Evolutionary conservation across 2,329 filamentous ascomycete species (phyloP).

Genomic region (Gremmenia infestans): DNA sequence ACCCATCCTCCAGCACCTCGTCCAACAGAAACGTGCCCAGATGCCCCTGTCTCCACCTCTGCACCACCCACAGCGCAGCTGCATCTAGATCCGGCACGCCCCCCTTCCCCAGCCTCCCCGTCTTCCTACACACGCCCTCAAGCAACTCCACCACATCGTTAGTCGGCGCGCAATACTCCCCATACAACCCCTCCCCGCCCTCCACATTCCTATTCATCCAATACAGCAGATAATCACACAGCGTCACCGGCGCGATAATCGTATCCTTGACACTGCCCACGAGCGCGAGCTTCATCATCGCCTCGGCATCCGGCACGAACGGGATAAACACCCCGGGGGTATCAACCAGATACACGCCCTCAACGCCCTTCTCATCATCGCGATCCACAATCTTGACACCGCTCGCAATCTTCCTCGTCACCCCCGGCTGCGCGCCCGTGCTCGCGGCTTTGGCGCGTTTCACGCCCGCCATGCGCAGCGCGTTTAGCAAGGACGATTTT

Average conservation of each 20-base stretch:
- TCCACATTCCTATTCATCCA: constrained; percentile 58
- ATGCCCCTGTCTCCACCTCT: constrained; percentile 73
- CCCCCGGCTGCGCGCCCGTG: constrained; percentile 82
- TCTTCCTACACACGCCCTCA: constrained; percentile 62
- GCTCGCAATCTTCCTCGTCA: constrained; percentile 79
- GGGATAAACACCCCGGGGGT: constrained; percentile 95
- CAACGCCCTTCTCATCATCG: constrained; percentile 38
- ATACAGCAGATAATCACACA: constrained; percentile 89
- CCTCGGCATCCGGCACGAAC: constrained; percentile 76
- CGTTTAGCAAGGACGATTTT: constrained; percentile 91
- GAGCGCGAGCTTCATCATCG: constrained; percentile 92
- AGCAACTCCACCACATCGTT: constrained; percentile 78
- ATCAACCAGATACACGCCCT: constrained; percentile 73
- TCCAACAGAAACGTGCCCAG: constrained; percentile 78
- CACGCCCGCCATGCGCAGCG: constrained; percentile 66
- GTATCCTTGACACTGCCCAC: constrained; percentile 89
- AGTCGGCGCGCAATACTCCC: constrained; percentile 62
- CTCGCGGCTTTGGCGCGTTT: constrained; percentile 63
- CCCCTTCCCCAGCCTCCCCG: constrained; percentile 70
- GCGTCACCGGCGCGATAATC: constrained; percentile 67
- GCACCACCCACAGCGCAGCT: constrained; percentile 74
- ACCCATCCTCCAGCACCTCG: constrained; percentile 57
- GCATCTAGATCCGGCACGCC: constrained; percentile 66
- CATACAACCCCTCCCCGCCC: constrained; percentile 22
- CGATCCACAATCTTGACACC: constrained; percentile 72